Percentiles rank a stretch among this genome's conserved stretches.
These are phyloP conservation scores for Ichthyophthirius multifiliis DNA, from an alignment of 169 alveolate genomes.

Conservation along the genomic window DNA sequence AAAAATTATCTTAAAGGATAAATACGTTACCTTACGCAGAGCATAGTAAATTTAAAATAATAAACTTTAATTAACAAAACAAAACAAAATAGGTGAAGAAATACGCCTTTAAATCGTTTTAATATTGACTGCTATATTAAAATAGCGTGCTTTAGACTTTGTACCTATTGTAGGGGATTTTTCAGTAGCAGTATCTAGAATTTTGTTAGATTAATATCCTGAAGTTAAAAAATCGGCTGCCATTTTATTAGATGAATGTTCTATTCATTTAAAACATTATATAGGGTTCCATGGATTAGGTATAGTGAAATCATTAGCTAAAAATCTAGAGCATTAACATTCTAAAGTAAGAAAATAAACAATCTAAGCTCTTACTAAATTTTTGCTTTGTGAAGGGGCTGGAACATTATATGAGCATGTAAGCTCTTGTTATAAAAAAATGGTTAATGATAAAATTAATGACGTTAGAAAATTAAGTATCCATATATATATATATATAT, in stretches of 20 bases:
- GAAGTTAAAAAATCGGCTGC: constrained; percentile 5
- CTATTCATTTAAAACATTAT: neutral
- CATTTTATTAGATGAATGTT: neutral
- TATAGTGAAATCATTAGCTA: neutral
- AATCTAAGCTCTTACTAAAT: neutral
- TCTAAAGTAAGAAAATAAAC: neutral
- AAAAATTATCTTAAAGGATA: neutral
- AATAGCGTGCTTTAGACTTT: neutral
- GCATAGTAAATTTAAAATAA: neutral
- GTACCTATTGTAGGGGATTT: neutral
- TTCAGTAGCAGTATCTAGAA: neutral
- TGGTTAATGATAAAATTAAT: neutral
- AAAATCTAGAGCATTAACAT: neutral
- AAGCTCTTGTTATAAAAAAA: neutral
- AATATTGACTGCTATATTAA: neutral
- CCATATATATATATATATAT: too few relatives aligned
- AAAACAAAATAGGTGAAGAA: neutral
- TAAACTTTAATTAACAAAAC: neutral
- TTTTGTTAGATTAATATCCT: neutral
- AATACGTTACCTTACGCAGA: neutral
- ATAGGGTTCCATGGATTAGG: neutral
- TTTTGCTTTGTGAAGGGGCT: constrained; percentile 4
- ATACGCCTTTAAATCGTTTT: neutral
- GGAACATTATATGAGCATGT: neutral
- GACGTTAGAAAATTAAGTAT: neutral